phyloP scores from a whole-genome alignment of 164 flowering plant species.

The grape (Vitis vinifera) region DNA sequence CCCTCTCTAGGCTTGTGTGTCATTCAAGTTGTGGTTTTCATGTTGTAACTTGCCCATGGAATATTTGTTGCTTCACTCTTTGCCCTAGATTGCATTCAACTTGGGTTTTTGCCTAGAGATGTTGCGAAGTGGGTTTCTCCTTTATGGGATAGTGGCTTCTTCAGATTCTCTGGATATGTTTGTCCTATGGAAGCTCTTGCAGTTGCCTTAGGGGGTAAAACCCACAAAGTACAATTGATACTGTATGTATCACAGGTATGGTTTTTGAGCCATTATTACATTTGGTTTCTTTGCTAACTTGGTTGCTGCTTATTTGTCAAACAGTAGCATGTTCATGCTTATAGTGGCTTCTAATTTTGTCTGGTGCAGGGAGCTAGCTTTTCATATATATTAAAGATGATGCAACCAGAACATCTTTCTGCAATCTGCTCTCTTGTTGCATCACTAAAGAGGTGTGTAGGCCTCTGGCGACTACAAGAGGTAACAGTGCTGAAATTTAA shows the following conservation, averaged over 20 bases:
- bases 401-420: slow-evolving; percentile 45
- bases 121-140: slow-evolving; percentile 89
- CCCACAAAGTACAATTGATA: slow-evolving; percentile 57
- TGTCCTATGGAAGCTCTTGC: slow-evolving; percentile 68
- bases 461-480: slow-evolving; percentile 85
- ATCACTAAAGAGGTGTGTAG: slow-evolving; percentile 64
- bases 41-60: not conserved
- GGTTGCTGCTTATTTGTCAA: not conserved
- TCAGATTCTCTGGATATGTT: slow-evolving; percentile 66
- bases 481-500: slow-evolving; percentile 25
- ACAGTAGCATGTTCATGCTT: slow-evolving; percentile 4
- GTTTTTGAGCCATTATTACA: slow-evolving; percentile 5
- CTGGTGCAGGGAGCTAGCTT: slow-evolving; percentile 66
- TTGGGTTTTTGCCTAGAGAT: slow-evolving; percentile 82
- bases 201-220: slow-evolving; percentile 62
- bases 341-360: not conserved
- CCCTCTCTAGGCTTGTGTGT: too few species aligned
- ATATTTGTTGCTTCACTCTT: slow-evolving; percentile 3
- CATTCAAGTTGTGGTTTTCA: too few species aligned
- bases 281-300: not conserved
- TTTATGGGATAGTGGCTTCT: slow-evolving; percentile 73
- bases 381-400: slow-evolving; percentile 43
- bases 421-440: slow-evolving; percentile 74
- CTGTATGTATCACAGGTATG: slow-evolving; percentile 73
- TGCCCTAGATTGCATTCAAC: slow-evolving; percentile 69